These are phyloP conservation scores for Tolypocladium amazonense DNA, from an alignment of 2,329 filamentous ascomycete species.

Conservation along the genomic window DNA sequence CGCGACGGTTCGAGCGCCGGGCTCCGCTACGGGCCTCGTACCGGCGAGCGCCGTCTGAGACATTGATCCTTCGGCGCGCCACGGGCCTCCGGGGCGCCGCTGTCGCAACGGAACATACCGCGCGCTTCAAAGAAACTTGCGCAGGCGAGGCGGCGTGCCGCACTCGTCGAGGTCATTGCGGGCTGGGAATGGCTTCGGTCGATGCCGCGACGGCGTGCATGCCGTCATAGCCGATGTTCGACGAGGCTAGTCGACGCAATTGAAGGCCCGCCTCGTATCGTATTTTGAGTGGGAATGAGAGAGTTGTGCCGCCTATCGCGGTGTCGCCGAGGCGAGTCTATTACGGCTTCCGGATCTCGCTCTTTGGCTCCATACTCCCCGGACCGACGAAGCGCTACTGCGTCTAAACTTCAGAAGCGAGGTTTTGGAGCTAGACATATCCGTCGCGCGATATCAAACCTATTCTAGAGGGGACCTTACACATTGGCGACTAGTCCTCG, in stretches of 20 bases:
- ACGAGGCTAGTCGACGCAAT: not conserved
- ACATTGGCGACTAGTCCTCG: too few relatives aligned
- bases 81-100: not conserved
- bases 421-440: not conserved
- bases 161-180: not conserved
- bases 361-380: not conserved
- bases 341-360: not conserved
- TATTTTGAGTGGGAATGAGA: not conserved
- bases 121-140: not conserved
- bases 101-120: not conserved
- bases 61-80: not conserved
- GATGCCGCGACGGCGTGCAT: not conserved
- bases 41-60: not conserved
- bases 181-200: not conserved
- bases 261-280: not conserved
- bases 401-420: not conserved
- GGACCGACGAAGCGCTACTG: not conserved
- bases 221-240: not conserved
- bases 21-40: not conserved
- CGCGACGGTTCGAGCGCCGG: not conserved
- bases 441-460: too few relatives aligned
- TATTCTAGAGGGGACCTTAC: too few relatives aligned
- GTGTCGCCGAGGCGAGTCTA: not conserved
- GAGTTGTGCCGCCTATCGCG: not conserved
- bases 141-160: not conserved